A percentile compares a stretch with the other conserved stretches of the same genome.
Evolutionary conservation across 148 eudicot species (phyloP).

Genomic region (Tetragonia tetragonoides): DNA sequence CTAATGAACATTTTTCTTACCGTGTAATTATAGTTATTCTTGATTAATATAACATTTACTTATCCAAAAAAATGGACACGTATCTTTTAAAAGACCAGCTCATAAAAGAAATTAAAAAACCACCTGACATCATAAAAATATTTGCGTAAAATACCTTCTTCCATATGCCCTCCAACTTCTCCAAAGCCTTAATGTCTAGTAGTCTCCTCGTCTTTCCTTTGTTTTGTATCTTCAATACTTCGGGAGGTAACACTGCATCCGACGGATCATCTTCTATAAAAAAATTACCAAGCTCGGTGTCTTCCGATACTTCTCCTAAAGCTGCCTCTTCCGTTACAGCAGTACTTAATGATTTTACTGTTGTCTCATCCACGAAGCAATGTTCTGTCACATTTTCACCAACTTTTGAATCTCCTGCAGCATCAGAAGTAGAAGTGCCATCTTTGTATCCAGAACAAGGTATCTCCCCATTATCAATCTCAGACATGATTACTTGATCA

Average conservation of each 20-base stretch:
- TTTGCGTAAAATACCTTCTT: constrained; percentile 58
- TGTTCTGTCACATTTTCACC: constrained; percentile 29
- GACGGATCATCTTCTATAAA: constrained; percentile 57
- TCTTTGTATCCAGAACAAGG: constrained; percentile 26
- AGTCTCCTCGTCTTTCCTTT: constrained; percentile 52
- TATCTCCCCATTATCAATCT: constrained; percentile 36
- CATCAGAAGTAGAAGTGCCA: constrained; percentile 25
- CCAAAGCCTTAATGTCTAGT: constrained; percentile 55
- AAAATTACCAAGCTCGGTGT: constrained; percentile 74
- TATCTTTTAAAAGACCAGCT: too few species aligned
- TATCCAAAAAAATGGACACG: too few species aligned
- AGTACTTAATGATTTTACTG: constrained; percentile 29
- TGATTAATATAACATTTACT: too few species aligned
- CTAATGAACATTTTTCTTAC: too few species aligned
- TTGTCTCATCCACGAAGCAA: constrained; percentile 21
- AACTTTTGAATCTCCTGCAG: constrained; percentile 26
- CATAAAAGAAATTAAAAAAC: not conserved
- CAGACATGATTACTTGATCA: constrained; percentile 49
- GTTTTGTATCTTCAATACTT: constrained; percentile 51
- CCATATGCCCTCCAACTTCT: constrained; percentile 90
- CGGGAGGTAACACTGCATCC: constrained; percentile 43
- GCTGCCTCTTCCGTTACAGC: constrained; percentile 27
- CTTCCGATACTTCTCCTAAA: constrained; percentile 45
- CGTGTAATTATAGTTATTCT: too few species aligned
- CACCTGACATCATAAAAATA: not conserved